Percentiles rank a stretch among this genome's conserved stretches.
Evolutionary conservation across 139 green algal species (phyloP).

Genomic region (Asterochloris sp.): DNA sequence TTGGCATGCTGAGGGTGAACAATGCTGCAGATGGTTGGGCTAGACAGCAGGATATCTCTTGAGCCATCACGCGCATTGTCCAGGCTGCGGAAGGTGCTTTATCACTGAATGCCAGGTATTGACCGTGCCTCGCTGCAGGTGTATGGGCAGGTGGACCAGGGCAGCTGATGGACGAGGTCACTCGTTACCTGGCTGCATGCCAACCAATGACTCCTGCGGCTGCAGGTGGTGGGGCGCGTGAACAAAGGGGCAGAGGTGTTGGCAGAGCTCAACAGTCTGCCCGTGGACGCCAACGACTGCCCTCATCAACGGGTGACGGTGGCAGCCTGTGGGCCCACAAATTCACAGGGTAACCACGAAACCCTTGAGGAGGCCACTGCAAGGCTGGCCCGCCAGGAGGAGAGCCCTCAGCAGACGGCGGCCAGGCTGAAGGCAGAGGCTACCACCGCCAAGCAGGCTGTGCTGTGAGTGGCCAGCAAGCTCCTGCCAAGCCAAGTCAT

Average conservation of each 20-base stretch:
- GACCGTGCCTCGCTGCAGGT: neutral
- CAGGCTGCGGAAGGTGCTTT: neutral
- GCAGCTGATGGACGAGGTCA: neutral
- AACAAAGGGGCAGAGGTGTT: neutral
- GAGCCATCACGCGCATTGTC: neutral
- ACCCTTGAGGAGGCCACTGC: neutral
- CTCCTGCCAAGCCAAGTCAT: no score
- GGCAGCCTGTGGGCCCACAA: neutral
- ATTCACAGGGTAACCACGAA: conserved; percentile 10
- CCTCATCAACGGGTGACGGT: neutral
- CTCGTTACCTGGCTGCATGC: neutral
- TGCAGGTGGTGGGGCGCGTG: conserved; percentile 9
- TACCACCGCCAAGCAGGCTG: no score
- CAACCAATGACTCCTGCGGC: neutral
- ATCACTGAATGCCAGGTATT: no score
- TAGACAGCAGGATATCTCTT: no score
- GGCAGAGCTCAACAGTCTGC: neutral
- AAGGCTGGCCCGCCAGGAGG: neutral
- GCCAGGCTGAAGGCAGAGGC: conserved; percentile 8
- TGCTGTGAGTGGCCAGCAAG: no score
- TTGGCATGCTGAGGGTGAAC: no score
- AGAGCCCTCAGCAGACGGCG: conserved; percentile 8
- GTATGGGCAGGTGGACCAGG: neutral
- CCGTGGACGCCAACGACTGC: neutral
- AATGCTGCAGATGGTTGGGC: no score